Evolutionary conservation across 2,329 filamentous ascomycete genomes (phyloP), one percentile per base, ranked within the genome.

Genomic region (Alternaria longipes): DNA sequence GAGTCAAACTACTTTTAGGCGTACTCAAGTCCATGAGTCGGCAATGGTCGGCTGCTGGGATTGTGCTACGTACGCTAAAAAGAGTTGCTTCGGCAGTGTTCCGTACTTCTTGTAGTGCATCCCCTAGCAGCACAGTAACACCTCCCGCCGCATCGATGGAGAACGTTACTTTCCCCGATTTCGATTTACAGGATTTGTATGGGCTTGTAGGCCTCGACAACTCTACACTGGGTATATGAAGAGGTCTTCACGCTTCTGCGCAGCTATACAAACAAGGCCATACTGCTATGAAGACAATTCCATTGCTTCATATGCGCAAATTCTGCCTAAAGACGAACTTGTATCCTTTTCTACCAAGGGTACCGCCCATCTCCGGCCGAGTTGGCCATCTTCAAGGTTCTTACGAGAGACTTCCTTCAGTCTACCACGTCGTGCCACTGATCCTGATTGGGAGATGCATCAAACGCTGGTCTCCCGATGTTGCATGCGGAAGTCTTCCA

Each of bases 401-500:
- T 49, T n/a, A 49, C 32, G 12, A 30, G 6, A 22, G 3, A 11
- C 12, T 11, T 2, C 6, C 16, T 8, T 8, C 28, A 28, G 12
- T 30, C 26, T 53, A 57, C 54, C 57, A 61, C 6, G 38, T 38
- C n/a, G 34, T 16, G 14, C 56, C 34, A 18, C 24, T 40, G 18
- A 54, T 8, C 42, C 45, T 57, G 7, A 67, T 20, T 2, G 65
- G 64, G 6, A 67, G 38, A 41, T 20, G 24, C 42, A 67, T 41
- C 42, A 59, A 44, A 11, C 60, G 45, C 32, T 54, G 36, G 8
- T 63, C 60, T 6, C 24, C 40, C 5, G 30, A 32, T 16, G 60
- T 64, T 14, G 41, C 32, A 1, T 26, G 22, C 8, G 80, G 79
- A 41, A 81, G 66, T 30, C 69, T 66, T 1, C 78, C 79, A 0